Percentiles rank a stretch among this genome's conserved stretches.
Evolutionary conservation across 768 basidiomycete species (phyloP).

Genomic region (Amyloporia xantha): DNA sequence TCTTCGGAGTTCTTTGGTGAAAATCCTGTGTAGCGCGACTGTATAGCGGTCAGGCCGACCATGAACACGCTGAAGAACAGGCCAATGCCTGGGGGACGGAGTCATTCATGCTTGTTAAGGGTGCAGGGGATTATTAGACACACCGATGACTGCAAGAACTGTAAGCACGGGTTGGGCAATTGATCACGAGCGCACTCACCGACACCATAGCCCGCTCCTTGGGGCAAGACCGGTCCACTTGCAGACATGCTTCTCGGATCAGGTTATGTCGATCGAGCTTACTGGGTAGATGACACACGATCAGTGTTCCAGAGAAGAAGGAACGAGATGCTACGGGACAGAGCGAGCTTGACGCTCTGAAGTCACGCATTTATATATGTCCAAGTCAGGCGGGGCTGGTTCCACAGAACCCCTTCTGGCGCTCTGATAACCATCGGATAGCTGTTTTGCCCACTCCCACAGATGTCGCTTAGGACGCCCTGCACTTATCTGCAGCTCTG

Average conservation of each 20-base stretch:
- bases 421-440: neutral
- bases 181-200: conserved; percentile 31
- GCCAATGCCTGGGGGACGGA: conserved; percentile 57
- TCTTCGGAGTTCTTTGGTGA: conserved; percentile 78
- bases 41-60: conserved; percentile 70
- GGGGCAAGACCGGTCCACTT: conserved; percentile 47
- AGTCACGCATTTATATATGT: neutral
- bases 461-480: neutral
- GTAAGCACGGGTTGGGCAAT: neutral
- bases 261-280: neutral
- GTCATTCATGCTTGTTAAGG: neutral
- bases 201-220: conserved; percentile 83
- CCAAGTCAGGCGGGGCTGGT: too few relatives aligned
- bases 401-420: too few relatives aligned
- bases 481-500: neutral
- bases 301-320: conserved; percentile 8
- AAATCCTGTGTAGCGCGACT: conserved; percentile 77
- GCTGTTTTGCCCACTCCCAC: neutral
- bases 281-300: neutral
- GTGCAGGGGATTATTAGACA: neutral
- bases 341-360: neutral
- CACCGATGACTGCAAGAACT: conserved; percentile 42
- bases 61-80: conserved; percentile 83
- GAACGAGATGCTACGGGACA: neutral
- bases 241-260: conserved; percentile 16